Conservation (phyloP, 2,329 filamentous ascomycete genomes). For the Dryadomyces quercivorus region DNA sequence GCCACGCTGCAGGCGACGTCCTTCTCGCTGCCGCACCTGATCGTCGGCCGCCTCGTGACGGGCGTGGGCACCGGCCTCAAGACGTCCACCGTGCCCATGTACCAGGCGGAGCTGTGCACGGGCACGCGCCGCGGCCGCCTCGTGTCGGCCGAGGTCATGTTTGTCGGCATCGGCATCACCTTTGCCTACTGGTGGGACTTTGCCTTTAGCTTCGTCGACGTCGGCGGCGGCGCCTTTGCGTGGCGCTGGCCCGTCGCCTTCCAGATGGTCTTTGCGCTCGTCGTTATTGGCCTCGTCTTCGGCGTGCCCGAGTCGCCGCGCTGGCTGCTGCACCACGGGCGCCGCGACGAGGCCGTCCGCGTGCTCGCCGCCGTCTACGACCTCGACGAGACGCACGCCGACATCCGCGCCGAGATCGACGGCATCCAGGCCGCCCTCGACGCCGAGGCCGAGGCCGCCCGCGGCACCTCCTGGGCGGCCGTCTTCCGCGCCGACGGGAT, state of each 20-base stretch:
- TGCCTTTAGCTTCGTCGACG: constrained; percentile 19
- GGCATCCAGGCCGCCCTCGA: constrained; percentile 39
- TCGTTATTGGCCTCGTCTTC: constrained; percentile 22
- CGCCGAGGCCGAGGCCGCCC: constrained; percentile 45
- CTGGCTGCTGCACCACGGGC: constrained; percentile 25
- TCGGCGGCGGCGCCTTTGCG: constrained; percentile 27
- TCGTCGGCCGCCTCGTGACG: constrained; percentile 35
- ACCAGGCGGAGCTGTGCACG: constrained; percentile 33
- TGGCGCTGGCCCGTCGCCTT: constrained; percentile 44
- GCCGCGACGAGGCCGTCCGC: constrained; percentile 22
- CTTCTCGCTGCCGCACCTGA: constrained; percentile 29
- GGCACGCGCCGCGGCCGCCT: constrained; percentile 29
- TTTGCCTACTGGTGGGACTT: constrained; percentile 41
- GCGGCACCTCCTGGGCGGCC: constrained; percentile 42
- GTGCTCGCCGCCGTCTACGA: constrained; percentile 16
- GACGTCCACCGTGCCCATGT: constrained; percentile 23
- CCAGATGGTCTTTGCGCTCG: constrained; percentile 22
- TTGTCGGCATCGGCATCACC: constrained; percentile 20
- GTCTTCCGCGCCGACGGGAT: neutral
- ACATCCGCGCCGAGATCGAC: constrained; percentile 26
- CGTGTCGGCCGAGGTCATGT: constrained; percentile 25
- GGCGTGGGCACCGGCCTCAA: constrained; percentile 41
- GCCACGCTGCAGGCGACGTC: constrained; percentile 41
- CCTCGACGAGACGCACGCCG: constrained; percentile 27
- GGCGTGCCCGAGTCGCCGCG: constrained; percentile 28